Evolutionary conservation across 805 yeast species (phyloP).

Genomic region (Starmerella floris): DNA sequence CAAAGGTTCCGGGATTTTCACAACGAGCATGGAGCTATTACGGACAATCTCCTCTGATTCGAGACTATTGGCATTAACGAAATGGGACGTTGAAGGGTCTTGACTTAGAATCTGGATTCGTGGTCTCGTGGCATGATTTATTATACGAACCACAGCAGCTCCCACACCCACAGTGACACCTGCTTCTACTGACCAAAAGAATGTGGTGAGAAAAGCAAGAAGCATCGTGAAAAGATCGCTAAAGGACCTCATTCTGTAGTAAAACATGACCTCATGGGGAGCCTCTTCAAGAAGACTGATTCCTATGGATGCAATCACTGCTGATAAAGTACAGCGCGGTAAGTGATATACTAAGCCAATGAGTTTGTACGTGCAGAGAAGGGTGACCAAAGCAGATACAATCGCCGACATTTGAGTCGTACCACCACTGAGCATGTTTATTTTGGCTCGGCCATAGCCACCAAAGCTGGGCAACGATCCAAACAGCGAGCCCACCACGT

Average conservation of each 20-base stretch:
- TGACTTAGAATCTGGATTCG: constrained; percentile 74
- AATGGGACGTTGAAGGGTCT: constrained; percentile 44
- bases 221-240: constrained; percentile 58
- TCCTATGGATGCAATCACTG: constrained; percentile 70
- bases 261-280: constrained; percentile 65
- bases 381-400: constrained; percentile 63
- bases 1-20: constrained; percentile 76
- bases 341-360: constrained; percentile 53
- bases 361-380: constrained; percentile 48
- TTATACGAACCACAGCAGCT: constrained; percentile 65
- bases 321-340: constrained; percentile 69
- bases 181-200: constrained; percentile 68
- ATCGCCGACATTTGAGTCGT: constrained; percentile 73
- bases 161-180: constrained; percentile 83
- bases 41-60: constrained; percentile 5
- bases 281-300: constrained; percentile 67
- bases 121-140: constrained; percentile 67
- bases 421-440: constrained; percentile 80
- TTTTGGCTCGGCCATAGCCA: constrained; percentile 86
- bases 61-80: constrained; percentile 50
- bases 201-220: constrained; percentile 50
- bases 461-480: constrained; percentile 82
- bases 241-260: constrained; percentile 58
- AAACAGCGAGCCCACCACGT: constrained; percentile 43
- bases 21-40: constrained; percentile 60